Conservation (phyloP, 805 yeast genomes). For the Saturnispora kantuleensis region DNA sequence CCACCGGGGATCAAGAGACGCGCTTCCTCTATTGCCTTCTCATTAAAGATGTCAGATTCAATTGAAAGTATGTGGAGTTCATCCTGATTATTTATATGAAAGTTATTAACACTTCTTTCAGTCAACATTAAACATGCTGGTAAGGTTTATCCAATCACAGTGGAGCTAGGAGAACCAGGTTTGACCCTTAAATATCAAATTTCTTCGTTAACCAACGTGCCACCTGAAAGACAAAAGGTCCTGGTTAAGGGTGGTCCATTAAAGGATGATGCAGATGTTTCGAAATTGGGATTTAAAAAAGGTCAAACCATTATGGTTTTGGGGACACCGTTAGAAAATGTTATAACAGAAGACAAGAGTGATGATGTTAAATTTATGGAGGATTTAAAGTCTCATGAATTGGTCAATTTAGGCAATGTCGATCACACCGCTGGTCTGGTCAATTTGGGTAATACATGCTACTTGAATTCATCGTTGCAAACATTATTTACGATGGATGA, state of each 20-base stretch:
- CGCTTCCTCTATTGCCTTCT: background rate
- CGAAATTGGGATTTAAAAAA: conserved; percentile 45
- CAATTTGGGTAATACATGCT: conserved; percentile 72
- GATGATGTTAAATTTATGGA: conserved; percentile 59
- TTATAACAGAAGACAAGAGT: conserved; percentile 27
- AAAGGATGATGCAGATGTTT: conserved; percentile 50
- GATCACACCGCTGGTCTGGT: conserved; percentile 54
- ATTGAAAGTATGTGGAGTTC: conserved; percentile 1
- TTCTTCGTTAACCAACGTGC: conserved; percentile 66
- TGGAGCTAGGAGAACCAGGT: conserved; percentile 49
- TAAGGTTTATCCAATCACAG: conserved; percentile 47
- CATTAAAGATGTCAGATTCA: conserved; percentile 1
- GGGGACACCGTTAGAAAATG: conserved; percentile 74
- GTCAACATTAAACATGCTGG: conserved; percentile 56
- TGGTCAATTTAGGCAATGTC: conserved; percentile 15
- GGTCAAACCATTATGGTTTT: conserved; percentile 74
- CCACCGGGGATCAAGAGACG: background rate
- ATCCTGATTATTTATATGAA: background rate
- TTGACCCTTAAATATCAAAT: conserved; percentile 58
- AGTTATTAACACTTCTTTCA: background rate
- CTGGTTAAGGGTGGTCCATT: conserved; percentile 85
- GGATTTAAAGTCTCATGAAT: conserved; percentile 35
- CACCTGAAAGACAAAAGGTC: conserved; percentile 84
- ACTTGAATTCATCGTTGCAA: conserved; percentile 62
- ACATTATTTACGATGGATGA: conserved; percentile 39